Percentiles rank a stretch among this genome's conserved stretches.
phyloP scores from a whole-genome alignment of 176 grass and related monocot genomes.

The Aegilops umbellulata region DNA sequence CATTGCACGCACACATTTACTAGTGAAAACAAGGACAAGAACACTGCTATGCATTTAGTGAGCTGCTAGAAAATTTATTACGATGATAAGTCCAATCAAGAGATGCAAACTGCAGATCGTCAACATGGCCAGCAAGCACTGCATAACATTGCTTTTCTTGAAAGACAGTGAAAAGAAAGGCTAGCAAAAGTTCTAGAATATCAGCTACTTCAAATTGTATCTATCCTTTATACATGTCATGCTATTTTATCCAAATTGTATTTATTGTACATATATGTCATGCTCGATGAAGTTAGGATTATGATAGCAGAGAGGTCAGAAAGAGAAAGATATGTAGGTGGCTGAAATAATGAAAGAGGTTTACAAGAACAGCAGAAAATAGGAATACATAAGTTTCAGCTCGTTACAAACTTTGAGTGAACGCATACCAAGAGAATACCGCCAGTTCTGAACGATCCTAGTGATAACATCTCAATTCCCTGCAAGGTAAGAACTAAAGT shows the following conservation, averaged over 20 bases:
- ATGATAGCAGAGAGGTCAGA: not conserved
- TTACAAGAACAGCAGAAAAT: not conserved
- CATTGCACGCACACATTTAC: too few relatives aligned
- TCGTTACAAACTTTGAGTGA: not conserved
- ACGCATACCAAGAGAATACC: constrained; percentile 87
- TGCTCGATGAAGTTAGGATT: not conserved
- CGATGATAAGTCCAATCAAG: not conserved
- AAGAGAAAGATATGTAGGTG: not conserved
- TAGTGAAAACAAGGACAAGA: not conserved
- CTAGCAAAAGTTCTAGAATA: not conserved
- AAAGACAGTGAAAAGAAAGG: not conserved
- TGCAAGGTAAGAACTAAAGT: constrained; percentile 19
- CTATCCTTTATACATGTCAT: not conserved
- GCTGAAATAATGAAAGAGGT: not conserved
- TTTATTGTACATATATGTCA: not conserved
- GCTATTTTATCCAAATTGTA: not conserved
- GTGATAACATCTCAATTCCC: constrained; percentile 95
- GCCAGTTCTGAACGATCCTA: constrained; percentile 97
- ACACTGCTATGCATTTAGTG: not conserved
- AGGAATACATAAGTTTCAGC: not conserved
- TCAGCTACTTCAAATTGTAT: not conserved
- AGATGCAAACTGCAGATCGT: not conserved
- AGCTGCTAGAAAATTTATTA: not conserved
- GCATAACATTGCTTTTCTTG: not conserved
- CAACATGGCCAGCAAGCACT: not conserved